Evolutionary conservation across 2,329 filamentous ascomycete species (phyloP).

Genomic region (Ascochyta clinopodiicola): DNA sequence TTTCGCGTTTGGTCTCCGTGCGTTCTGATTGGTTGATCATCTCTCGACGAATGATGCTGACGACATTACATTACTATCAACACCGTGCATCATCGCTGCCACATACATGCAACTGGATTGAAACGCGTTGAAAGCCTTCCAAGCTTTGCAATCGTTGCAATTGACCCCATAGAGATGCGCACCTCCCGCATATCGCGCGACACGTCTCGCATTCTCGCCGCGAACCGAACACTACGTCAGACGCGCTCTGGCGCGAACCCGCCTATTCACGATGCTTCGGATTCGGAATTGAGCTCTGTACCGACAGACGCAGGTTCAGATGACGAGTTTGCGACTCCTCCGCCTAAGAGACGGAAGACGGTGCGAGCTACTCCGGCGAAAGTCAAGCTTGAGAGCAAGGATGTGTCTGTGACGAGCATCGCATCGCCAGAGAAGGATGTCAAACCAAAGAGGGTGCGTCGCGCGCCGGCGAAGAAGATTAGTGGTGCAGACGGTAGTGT

Average conservation of each 20-base stretch:
- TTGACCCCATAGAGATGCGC: conserved; percentile 31
- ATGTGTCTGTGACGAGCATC: conserved; percentile 23
- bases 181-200: conserved; percentile 49
- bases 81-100: neutral
- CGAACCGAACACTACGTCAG: conserved; percentile 43
- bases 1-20: conserved; percentile 10
- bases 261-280: conserved; percentile 31
- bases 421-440: conserved; percentile 34
- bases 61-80: conserved; percentile 9
- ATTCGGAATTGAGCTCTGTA: conserved; percentile 43
- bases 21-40: conserved; percentile 6
- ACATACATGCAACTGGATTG: neutral
- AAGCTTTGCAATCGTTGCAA: neutral
- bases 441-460: conserved; percentile 46
- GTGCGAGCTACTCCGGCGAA: conserved; percentile 43
- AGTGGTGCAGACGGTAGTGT: conserved; percentile 39
- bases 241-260: conserved; percentile 37
- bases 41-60: conserved; percentile 2
- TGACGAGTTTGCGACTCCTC: conserved; percentile 19
- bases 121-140: neutral
- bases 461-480: conserved; percentile 45
- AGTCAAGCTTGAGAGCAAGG: conserved; percentile 31
- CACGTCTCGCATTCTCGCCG: conserved; percentile 41
- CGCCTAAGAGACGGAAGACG: conserved; percentile 58
- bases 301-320: conserved; percentile 37